These are phyloP conservation scores for Chloromonas sp. DNA, from an alignment of 163 green algal genomes.

Conservation along the genomic window DNA sequence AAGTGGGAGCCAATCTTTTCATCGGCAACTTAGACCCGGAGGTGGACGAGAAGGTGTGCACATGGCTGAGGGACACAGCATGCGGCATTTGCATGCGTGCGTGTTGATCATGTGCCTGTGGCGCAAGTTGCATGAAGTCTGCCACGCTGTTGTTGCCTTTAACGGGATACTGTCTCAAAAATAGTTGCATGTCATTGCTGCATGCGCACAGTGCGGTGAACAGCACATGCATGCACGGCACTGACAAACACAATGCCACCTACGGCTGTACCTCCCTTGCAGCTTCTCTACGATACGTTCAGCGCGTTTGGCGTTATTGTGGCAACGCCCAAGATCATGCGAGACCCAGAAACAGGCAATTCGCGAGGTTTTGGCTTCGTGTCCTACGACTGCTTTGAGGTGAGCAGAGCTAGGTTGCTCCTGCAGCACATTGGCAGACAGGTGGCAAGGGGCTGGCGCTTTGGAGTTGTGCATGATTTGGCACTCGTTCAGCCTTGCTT, in stretches of 20 bases:
- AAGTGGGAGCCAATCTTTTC: slow-evolving; percentile 97
- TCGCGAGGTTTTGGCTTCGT: slow-evolving; percentile 94
- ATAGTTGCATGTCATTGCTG: too few species aligned
- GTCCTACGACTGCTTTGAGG: slow-evolving; percentile 68
- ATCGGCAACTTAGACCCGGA: slow-evolving; percentile 95
- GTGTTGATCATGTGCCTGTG: neutral
- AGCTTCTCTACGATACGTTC: slow-evolving; percentile 98
- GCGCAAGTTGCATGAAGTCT: too few species aligned
- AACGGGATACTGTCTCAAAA: too few species aligned
- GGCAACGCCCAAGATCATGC: slow-evolving; percentile 92
- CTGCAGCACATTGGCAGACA: neutral
- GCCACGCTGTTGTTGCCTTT: too few species aligned
- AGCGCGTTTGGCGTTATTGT: slow-evolving; percentile 93
- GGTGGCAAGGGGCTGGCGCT: neutral
- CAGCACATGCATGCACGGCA: too few species aligned
- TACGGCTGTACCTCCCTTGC: neutral
- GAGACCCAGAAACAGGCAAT: slow-evolving; percentile 89
- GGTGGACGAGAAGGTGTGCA: slow-evolving; percentile 91
- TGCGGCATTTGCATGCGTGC: neutral
- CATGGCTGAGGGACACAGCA: neutral
- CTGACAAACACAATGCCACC: too few species aligned
- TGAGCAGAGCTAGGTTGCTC: slow-evolving; percentile 1
- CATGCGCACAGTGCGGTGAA: too few species aligned
- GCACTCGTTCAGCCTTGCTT: neutral
- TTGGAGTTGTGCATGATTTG: neutral